Conservation (phyloP, 257 asterid genomes). For the Nicotiana attenuata region DNA sequence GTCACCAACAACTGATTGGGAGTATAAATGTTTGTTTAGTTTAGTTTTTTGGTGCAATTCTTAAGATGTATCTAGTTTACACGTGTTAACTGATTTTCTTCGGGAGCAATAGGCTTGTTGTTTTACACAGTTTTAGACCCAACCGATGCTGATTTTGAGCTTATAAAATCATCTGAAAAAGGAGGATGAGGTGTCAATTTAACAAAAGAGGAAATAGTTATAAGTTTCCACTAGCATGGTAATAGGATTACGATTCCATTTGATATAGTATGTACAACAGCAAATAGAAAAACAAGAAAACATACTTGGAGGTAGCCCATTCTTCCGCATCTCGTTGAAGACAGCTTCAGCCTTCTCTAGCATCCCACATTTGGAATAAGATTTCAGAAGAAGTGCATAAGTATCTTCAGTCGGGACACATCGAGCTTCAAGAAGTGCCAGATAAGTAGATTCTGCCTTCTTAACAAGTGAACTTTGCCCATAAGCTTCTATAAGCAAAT, state of each 20-base stretch:
- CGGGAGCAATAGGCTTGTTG: background rate
- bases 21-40: background rate
- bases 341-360: constrained; percentile 68
- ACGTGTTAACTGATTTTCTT: background rate
- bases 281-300: background rate
- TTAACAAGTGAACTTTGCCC: constrained; percentile 47
- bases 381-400: constrained; percentile 72
- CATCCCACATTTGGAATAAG: constrained; percentile 56
- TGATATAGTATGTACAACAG: background rate
- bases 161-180: too few relatives aligned
- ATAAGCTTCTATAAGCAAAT: constrained; percentile 80
- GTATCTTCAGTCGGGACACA: constrained; percentile 89
- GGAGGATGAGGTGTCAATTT: background rate
- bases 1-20: background rate
- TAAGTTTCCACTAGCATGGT: background rate
- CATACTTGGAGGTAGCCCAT: constrained; percentile 56
- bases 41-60: background rate
- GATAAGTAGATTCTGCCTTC: constrained; percentile 67
- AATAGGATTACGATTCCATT: background rate
- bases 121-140: background rate
- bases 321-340: constrained; percentile 57
- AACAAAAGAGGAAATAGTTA: background rate
- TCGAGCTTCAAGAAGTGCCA: constrained; percentile 59
- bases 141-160: background rate
- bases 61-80: background rate